Evolutionary conservation across 2,329 filamentous ascomycete genomes (phyloP), one percentile per base, ranked within the genome.

Genomic region (Aphanoascus verrucosus): DNA sequence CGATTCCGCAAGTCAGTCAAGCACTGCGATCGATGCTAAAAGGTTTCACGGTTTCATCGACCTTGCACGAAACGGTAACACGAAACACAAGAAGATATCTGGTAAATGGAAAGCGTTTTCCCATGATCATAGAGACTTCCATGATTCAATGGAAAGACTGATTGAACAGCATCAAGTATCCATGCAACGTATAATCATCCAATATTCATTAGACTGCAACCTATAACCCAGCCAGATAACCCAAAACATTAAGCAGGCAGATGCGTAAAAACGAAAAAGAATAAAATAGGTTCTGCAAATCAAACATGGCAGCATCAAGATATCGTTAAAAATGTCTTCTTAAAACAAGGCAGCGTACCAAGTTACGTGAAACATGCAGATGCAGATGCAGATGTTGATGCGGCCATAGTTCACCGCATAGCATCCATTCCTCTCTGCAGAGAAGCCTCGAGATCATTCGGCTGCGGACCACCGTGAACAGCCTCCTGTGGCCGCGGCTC

Each of bases 401-500:
- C 6, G 50, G 17, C 28, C 15, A 28, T 19, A 23, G 44, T 55
- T 56, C 53, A 59, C 49, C 58, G 51, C 50, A 59, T 46, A 46
- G 74, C 75, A 64, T 84, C 81, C 62, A 83, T 74, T 17, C 81
- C 74, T 55, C 75, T 73, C 66, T 79, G 76, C 62, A 81, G 68
- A 57, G 68, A 77, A 57, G 67, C 68, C 65, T 74, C 73, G 55
- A 75, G 67, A 58, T 74, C 72, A 57, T 73, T 73, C 63, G 70
- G 65, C 64, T 70, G 61, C 53, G 65, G 65, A 63, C 69, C 64
- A 63, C 70, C 65, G 28, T 71, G 68, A 44, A 62, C 59, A 43
- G 70, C 68, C 64, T 81, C 78, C 65, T 84, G 80, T 45, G 81
- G 81, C 59, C 80, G 72, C 11, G 81, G 81, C 56, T 84, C 78